phyloP scores from a whole-genome alignment of 768 basidiomycete species.

The Pluteus cervinus region DNA sequence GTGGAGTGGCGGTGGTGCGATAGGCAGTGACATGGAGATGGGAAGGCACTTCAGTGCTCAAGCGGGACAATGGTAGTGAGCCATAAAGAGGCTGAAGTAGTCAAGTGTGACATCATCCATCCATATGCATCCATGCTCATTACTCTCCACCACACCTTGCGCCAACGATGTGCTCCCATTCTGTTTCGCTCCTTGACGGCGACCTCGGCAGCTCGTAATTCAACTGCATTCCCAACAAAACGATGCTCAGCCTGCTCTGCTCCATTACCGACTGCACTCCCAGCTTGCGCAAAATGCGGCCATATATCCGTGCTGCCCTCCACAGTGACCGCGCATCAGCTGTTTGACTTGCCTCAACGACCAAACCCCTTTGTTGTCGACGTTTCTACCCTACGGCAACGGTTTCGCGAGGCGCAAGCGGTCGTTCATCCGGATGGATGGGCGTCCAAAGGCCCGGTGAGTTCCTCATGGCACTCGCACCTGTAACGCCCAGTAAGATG shows the following conservation, averaged over 20 bases:
- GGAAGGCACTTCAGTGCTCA: conserved; percentile 3
- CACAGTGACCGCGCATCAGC: conserved; percentile 54
- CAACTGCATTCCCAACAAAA: too few species aligned
- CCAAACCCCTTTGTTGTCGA: conserved; percentile 74
- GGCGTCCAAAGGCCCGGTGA: conserved; percentile 60
- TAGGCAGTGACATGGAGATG: conserved; percentile 11
- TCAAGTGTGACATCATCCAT: too few species aligned
- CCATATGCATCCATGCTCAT: too few species aligned
- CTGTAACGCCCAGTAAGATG: conserved; percentile 2
- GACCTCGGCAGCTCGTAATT: too few species aligned
- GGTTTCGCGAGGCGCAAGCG: conserved; percentile 68
- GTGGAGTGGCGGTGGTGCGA: conserved; percentile 34
- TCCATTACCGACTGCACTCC: conserved; percentile 55
- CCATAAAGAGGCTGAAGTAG: too few species aligned
- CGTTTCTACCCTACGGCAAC: conserved; percentile 46
- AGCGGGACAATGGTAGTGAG: too few species aligned
- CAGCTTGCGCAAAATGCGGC: conserved; percentile 72
- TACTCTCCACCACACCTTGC: background rate
- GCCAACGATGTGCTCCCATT: background rate
- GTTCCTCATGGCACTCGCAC: conserved; percentile 9
- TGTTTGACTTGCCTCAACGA: conserved; percentile 57
- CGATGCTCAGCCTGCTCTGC: conserved; percentile 62
- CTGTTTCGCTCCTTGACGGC: too few species aligned
- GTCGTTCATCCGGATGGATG: conserved; percentile 86
- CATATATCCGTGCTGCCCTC: conserved; percentile 55